phyloP scores from a whole-genome alignment of 176 grass and related monocot species.

The Olyra latifolia region DNA sequence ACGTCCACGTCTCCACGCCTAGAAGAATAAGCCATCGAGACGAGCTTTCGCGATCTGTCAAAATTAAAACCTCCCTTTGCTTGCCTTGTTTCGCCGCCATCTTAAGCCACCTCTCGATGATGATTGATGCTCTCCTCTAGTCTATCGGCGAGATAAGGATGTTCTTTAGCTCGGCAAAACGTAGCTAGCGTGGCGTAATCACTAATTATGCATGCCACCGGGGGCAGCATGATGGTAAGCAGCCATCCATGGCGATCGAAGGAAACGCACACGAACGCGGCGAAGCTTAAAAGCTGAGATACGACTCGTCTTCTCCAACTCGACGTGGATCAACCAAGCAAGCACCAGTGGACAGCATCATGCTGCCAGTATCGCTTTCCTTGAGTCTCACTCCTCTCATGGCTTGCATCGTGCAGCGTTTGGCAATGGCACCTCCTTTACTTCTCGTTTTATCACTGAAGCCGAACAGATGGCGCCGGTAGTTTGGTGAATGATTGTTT shows the following conservation, averaged over 20 bases:
- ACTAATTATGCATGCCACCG: slow-evolving; percentile 4
- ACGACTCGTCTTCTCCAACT: background rate
- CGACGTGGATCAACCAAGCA: no score
- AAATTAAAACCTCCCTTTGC: background rate
- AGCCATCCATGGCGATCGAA: background rate
- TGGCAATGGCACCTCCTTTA: slow-evolving; percentile 2
- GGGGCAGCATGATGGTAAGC: background rate
- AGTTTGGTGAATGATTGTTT: background rate
- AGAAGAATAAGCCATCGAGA: background rate
- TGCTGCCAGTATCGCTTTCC: slow-evolving; percentile 4
- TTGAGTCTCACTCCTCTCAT: slow-evolving; percentile 19
- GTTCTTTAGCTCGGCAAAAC: background rate
- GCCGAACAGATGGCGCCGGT: background rate
- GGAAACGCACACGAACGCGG: background rate
- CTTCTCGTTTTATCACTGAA: background rate
- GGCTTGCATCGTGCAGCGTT: background rate
- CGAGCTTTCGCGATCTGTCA: background rate
- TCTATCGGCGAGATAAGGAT: background rate
- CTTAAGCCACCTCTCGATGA: slow-evolving; percentile 16
- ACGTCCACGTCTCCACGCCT: background rate
- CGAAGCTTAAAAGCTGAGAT: background rate
- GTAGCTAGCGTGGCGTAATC: slow-evolving; percentile 21
- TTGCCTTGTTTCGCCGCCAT: background rate
- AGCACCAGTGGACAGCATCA: slow-evolving; percentile 5
- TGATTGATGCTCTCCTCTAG: background rate